Evolutionary conservation across 768 basidiomycete species (phyloP).

Genomic region (Rhizopogon sp.): DNA sequence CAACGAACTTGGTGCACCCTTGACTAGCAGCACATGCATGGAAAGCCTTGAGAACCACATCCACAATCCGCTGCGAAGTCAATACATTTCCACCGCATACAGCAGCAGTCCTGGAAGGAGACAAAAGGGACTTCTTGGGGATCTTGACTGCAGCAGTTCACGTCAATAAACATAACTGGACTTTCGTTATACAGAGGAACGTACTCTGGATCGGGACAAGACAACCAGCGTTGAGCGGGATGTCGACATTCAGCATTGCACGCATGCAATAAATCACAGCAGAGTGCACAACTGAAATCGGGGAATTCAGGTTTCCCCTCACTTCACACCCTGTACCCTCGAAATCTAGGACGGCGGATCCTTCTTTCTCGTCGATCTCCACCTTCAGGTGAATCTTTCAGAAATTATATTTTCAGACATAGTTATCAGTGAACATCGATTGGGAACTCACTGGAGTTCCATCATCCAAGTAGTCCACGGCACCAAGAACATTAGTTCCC

Average conservation of each 20-base stretch:
- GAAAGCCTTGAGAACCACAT: constrained; percentile 91
- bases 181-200: constrained; percentile 10
- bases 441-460: constrained; percentile 62
- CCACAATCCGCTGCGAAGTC: constrained; percentile 90
- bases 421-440: neutral
- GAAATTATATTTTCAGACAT: neutral
- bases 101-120: constrained; percentile 81
- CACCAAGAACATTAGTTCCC: constrained; percentile 58
- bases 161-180: neutral
- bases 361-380: constrained; percentile 66
- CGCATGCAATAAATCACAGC: constrained; percentile 90
- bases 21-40: constrained; percentile 89
- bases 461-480: constrained; percentile 84
- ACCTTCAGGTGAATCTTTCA: constrained; percentile 68
- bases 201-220: constrained; percentile 78
- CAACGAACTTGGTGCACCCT: constrained; percentile 82
- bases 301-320: constrained; percentile 80
- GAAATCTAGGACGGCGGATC: constrained; percentile 85
- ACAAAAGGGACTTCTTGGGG: constrained; percentile 71
- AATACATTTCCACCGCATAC: constrained; percentile 93
- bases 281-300: constrained; percentile 81
- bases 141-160: constrained; percentile 53
- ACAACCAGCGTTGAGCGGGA: constrained; percentile 93
- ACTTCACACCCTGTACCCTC: constrained; percentile 79
- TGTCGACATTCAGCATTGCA: constrained; percentile 79